Evolutionary conservation across 2,329 filamentous ascomycete species (phyloP), one percentile per base, ranked within the genome.

Genomic region (Fusarium palustre): DNA sequence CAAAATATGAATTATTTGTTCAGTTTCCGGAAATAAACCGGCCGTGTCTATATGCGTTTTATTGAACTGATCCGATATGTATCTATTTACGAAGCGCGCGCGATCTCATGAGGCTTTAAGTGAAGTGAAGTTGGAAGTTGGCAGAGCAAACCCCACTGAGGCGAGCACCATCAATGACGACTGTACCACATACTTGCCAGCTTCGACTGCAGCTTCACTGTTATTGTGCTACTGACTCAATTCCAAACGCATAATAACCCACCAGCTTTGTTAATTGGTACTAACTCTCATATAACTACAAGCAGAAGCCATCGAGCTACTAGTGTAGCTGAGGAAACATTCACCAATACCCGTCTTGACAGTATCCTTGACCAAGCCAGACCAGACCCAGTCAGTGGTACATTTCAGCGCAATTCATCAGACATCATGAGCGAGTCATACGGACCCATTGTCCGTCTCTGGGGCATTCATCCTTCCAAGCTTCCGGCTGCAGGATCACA

Each of bases 391-490:
- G 24, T 28, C 41, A n/a, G n/a, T 30, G 13, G 25, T 25, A 43
- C 11, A 24, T 43, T 28, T 5, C n/a, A 46, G 38, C 13, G 38
- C 13, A 36, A 20, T 34, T 55, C 46, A 54, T 46, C 33, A 41
- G 28, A 48, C 31, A 68, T 47, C 52, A 75, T 73, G 66, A 53
- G 59, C 20, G 70, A 76, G 31, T 66, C 71, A 42, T 74, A 71
- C 18, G 84, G 86, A 2, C 85, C 84, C 57, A 79, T 85, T 36
- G 79, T 89, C 58, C 85, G 85, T 36, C 82, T 88, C 55, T 83
- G 83, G 80, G 87, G 87, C 53, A 76, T 89, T 25, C 77, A 79
- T 20, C 76, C 80, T 18, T 76, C 78, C 30, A 82, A 86, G 62
- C 81, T 89, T 2, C 87, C 86, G 3, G 55, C 79, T 30, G 60